Conservation (phyloP, 768 basidiomycete species). For the Lyophyllum decastes region DNA sequence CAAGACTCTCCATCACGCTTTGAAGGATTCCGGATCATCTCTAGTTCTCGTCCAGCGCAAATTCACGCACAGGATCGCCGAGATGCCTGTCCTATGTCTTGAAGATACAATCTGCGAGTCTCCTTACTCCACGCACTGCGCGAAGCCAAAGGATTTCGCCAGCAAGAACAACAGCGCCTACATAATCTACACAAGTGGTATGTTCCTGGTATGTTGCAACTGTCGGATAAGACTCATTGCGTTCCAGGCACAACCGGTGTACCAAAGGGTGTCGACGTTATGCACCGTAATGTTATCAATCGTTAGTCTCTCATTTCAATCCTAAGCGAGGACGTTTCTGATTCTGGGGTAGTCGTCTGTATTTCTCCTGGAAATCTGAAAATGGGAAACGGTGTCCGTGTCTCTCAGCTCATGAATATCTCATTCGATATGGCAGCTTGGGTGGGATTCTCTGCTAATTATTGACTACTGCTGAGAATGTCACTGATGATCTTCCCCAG, state of each 20-base stretch:
- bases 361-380: conserved; percentile 53
- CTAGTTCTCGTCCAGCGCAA: conserved; percentile 44
- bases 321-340: no score
- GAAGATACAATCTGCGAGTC: conserved; percentile 25
- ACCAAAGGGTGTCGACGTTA: conserved; percentile 62
- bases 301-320: conserved; percentile 37
- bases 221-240: neutral
- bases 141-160: conserved; percentile 37
- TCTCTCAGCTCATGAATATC: conserved; percentile 62
- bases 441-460: conserved; percentile 27
- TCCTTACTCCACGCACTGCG: conserved; percentile 29
- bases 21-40: conserved; percentile 44
- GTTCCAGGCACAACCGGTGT: conserved; percentile 57
- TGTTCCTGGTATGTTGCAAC: conserved; percentile 16
- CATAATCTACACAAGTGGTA: conserved; percentile 64
- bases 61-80: conserved; percentile 32
- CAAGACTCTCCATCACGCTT: conserved; percentile 48
- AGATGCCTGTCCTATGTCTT: conserved; percentile 19
- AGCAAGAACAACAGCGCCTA: conserved; percentile 45
- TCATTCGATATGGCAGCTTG: conserved; percentile 69
- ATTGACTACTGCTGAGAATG: conserved; percentile 41
- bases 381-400: conserved; percentile 52
- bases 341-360: conserved; percentile 28
- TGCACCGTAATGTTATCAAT: conserved; percentile 58
- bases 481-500: conserved; percentile 40